Conservation (phyloP, 2,329 filamentous ascomycete species). For the Blumeriella jaapii region DNA sequence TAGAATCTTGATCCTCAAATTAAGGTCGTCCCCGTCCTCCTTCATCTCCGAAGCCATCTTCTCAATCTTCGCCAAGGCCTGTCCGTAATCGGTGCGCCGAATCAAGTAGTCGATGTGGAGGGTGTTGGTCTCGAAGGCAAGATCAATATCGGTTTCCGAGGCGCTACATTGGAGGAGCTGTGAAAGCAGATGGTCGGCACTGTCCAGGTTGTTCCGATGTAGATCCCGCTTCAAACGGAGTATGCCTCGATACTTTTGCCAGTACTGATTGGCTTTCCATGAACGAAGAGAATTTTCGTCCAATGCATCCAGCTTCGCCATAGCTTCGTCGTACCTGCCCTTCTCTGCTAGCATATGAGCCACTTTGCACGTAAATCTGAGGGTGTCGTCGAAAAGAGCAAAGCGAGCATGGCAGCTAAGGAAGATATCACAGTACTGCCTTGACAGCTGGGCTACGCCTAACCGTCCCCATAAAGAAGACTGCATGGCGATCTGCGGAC, state of each 20-base stretch:
- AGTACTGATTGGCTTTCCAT: conserved; percentile 67
- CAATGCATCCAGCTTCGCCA: conserved; percentile 46
- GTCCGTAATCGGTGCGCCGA: conserved; percentile 38
- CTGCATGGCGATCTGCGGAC: conserved; percentile 60
- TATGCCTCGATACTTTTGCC: conserved; percentile 54
- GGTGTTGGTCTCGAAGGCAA: conserved; percentile 45
- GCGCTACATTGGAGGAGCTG: conserved; percentile 36
- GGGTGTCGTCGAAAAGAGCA: conserved; percentile 62
- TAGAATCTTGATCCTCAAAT: conserved; percentile 48
- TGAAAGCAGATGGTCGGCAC: conserved; percentile 43
- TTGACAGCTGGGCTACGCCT: conserved; percentile 46
- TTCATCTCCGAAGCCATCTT: conserved; percentile 37
- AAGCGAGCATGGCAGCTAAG: conserved; percentile 57
- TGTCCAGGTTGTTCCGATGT: conserved; percentile 42
- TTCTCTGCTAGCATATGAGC: conserved; percentile 54
- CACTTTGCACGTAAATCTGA: conserved; percentile 62
- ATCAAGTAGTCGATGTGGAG: conserved; percentile 48
- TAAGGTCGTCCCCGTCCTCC: conserved; percentile 46
- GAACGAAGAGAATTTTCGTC: conserved; percentile 53
- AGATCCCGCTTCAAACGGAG: conserved; percentile 54
- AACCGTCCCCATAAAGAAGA: conserved; percentile 67
- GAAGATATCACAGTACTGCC: conserved; percentile 59
- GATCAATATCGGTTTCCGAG: conserved; percentile 42
- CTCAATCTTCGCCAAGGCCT: conserved; percentile 44
- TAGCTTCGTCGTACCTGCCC: conserved; percentile 61